Percentiles rank a stretch among this genome's conserved stretches.
Conservation (phyloP, 257 asterid genomes). For the Pogostemon cablin region DNA sequence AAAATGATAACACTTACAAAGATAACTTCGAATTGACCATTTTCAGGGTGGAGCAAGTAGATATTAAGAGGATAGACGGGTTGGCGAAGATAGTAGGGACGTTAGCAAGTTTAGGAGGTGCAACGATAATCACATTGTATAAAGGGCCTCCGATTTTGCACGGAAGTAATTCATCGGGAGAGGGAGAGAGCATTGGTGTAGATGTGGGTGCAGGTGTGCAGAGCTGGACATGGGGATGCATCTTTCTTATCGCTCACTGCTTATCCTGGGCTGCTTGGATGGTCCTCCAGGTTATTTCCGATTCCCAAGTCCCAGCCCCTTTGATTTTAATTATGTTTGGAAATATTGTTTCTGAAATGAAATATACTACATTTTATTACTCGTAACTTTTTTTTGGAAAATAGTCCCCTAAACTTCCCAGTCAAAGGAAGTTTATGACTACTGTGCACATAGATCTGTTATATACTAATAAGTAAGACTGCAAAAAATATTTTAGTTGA, state of each 20-base stretch:
- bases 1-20: too few relatives aligned
- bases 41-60: conserved; percentile 58
- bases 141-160: conserved; percentile 72
- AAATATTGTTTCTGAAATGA: too few relatives aligned
- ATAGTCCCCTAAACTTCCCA: too few relatives aligned
- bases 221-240: conserved; percentile 84
- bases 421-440: too few relatives aligned
- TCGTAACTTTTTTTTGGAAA: too few relatives aligned
- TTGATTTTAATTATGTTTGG: too few relatives aligned
- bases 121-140: conserved; percentile 70
- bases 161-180: conserved; percentile 33
- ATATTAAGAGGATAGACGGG: conserved; percentile 62
- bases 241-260: conserved; percentile 77
- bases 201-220: conserved; percentile 29
- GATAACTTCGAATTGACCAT: conserved; percentile 2
- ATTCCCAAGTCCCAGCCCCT: too few relatives aligned
- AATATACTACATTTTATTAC: too few relatives aligned
- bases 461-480: too few relatives aligned
- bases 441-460: too few relatives aligned
- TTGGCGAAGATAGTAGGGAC: conserved; percentile 79
- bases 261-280: conserved; percentile 96
- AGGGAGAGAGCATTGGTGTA: conserved; percentile 22
- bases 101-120: conserved; percentile 77
- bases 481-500: too few relatives aligned
- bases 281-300: conserved; percentile 67